These are phyloP conservation scores for Gracilaria gracilis DNA, from an alignment of 23 red algal species.

Conservation along the genomic window DNA sequence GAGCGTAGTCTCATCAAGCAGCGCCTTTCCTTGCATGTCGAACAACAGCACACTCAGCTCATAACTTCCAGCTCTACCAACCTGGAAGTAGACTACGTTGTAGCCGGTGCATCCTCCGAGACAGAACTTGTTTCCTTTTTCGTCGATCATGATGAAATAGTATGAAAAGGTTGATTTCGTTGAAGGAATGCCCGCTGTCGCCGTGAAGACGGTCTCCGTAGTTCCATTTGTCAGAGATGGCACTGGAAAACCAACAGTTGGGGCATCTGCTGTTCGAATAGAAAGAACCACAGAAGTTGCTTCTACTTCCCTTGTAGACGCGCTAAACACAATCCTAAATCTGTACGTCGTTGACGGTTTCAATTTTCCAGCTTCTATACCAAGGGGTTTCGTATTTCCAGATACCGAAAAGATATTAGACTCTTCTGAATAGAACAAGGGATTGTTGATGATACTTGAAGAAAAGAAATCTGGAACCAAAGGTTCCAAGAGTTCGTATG, in stretches of 20 bases:
- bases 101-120: slow-evolving; percentile 79
- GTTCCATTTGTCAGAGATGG: slow-evolving; percentile 65
- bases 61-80: slow-evolving; percentile 65
- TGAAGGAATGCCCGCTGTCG: slow-evolving; percentile 59
- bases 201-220: slow-evolving; percentile 38
- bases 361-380: slow-evolving; percentile 61
- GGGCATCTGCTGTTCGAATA: slow-evolving; percentile 59
- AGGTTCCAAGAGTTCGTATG: slow-evolving; percentile 71
- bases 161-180: slow-evolving; percentile 51
- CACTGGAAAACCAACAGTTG: slow-evolving; percentile 40
- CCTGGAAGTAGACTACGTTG: slow-evolving; percentile 68
- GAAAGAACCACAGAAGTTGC: slow-evolving; percentile 53
- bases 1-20: slow-evolving; percentile 44
- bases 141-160: slow-evolving; percentile 75
- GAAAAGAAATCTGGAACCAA: slow-evolving; percentile 59
- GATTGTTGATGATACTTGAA: slow-evolving; percentile 59
- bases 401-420: slow-evolving; percentile 47
- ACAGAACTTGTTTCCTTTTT: slow-evolving; percentile 57
- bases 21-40: slow-evolving; percentile 75
- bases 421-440: slow-evolving; percentile 59
- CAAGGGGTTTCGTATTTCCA: slow-evolving; percentile 71
- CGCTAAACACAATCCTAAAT: slow-evolving; percentile 66
- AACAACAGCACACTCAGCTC: slow-evolving; percentile 49
- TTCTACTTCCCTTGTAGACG: slow-evolving; percentile 33
- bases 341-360: slow-evolving; percentile 66